phyloP scores from a whole-genome alignment of 805 yeast species.

The Ogataea zsoltii region DNA sequence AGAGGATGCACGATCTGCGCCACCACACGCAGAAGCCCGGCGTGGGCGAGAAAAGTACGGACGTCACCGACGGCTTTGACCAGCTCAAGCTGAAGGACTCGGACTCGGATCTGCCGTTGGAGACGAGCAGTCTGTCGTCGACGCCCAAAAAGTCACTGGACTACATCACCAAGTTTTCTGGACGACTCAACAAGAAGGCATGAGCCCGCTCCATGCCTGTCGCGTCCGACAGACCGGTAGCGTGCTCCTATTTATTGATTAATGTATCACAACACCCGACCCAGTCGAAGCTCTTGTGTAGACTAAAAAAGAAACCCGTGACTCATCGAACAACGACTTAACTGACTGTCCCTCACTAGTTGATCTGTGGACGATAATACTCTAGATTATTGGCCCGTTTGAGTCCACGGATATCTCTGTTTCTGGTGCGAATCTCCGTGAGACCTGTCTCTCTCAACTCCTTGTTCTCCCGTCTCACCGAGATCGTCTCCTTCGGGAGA shows the following conservation, averaged over 20 bases:
- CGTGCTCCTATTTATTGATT: no score
- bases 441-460: constrained; percentile 41
- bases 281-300: no score
- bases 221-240: no score
- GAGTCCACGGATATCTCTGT: constrained; percentile 44
- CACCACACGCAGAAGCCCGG: constrained; percentile 6
- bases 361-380: constrained; percentile 61
- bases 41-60: constrained; percentile 3
- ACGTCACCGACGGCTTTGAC: neutral
- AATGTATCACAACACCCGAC: no score
- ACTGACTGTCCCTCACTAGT: no score
- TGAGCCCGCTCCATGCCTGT: constrained; percentile 6
- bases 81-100: constrained; percentile 17
- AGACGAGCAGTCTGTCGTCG: constrained; percentile 17
- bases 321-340: no score
- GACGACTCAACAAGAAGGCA: constrained; percentile 20
- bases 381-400: constrained; percentile 73
- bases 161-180: constrained; percentile 28
- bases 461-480: constrained; percentile 9
- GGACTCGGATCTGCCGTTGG: constrained; percentile 14
- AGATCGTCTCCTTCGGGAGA: constrained; percentile 17
- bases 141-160: constrained; percentile 24
- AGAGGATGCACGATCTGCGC: constrained; percentile 25
- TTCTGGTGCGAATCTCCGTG: constrained; percentile 19
- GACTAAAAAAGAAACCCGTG: no score